Conservation (phyloP, 2,329 filamentous ascomycete species). For the Phaeosphaeriaceae sp. region DNA sequence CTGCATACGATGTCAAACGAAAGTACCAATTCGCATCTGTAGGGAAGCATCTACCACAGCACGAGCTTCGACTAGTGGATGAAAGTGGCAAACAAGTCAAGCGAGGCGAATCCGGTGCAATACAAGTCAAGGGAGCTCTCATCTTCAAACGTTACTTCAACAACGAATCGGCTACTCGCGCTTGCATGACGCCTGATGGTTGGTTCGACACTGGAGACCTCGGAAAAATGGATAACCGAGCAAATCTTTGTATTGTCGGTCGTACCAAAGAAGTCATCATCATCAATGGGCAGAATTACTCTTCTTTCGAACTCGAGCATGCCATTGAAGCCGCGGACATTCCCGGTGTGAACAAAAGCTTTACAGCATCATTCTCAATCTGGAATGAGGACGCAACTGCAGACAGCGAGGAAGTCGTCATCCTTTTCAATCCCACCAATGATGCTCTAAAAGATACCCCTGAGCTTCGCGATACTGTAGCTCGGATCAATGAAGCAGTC, state of each 20-base stretch:
- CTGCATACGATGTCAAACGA: conserved; percentile 47
- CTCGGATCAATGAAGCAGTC: conserved; percentile 5
- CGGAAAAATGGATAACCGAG: conserved; percentile 29
- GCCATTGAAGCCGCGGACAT: conserved; percentile 25
- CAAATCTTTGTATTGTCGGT: conserved; percentile 27
- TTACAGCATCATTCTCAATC: conserved; percentile 8
- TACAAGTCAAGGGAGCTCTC: conserved; percentile 34
- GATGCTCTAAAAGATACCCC: conserved; percentile 1
- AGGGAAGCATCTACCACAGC: conserved; percentile 49
- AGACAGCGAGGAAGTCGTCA: conserved; percentile 10
- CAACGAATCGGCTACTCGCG: conserved; percentile 36
- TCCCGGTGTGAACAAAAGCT: conserved; percentile 11
- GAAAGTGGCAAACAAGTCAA: conserved; percentile 13
- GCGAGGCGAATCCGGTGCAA: conserved; percentile 24
- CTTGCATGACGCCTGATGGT: conserved; percentile 23
- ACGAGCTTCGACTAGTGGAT: conserved; percentile 48
- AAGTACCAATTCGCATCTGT: conserved; percentile 45
- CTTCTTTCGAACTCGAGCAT: conserved; percentile 26
- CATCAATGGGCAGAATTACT: conserved; percentile 38
- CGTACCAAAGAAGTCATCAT: conserved; percentile 34
- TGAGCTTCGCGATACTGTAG: conserved; percentile 6
- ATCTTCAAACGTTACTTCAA: conserved; percentile 51
- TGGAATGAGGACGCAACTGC: conserved; percentile 5
- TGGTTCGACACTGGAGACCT: conserved; percentile 38
- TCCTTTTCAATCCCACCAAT: conserved; percentile 7